Base-by-base conservation (phyloP, 805 yeast genomes). In the Komagataella kurtzmanii region DNA sequence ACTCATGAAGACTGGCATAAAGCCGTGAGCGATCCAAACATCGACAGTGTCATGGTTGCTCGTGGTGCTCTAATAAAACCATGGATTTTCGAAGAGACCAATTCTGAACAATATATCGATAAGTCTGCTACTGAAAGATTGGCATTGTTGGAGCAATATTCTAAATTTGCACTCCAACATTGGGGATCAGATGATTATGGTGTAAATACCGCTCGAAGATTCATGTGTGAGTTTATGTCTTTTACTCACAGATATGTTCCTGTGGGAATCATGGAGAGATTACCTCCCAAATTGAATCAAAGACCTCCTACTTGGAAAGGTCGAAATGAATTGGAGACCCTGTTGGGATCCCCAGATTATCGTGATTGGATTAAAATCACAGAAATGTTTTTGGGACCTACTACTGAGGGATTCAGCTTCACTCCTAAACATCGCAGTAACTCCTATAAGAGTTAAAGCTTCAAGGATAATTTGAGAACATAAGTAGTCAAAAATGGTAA, bases 111-210 rank as follows among this genome's bases (percentile, higher is more conserved):
- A 66, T 82, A 88, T 65, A 68, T 93, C 55, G 99, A 93, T 66
- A 93, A 91, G 69, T 73, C 88, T 2, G 83, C 96, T n/a, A 72
- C 83, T 18, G 97, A 93, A 68, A 79, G 99, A 65, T 76, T 93
- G 52, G 95, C 83, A 44, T 78, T 84, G 46, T 66, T 91, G 59
- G 72, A 73, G 56, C 76, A 74, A 50, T 93, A 81, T 63, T 80
- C 95, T 3, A 69, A 81, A 51, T 86, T 71, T 64, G 97, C 99
- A 0, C 73, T 93, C 57, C 88, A 88, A 58, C 98, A 93, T 67
- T 93, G 99, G 98, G 99, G 99, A 4, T 76, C 96, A 0, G 99
- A 93, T 63, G 96, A 88, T 59, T 91, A 83, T 65, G 99, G 99
- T 45, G 77, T 93, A 52, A 84, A 87, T 53, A 80, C 80, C 57